These are phyloP conservation scores for Madurella fahalii DNA, from an alignment of 2,329 filamentous ascomycete species.

Conservation along the genomic window DNA sequence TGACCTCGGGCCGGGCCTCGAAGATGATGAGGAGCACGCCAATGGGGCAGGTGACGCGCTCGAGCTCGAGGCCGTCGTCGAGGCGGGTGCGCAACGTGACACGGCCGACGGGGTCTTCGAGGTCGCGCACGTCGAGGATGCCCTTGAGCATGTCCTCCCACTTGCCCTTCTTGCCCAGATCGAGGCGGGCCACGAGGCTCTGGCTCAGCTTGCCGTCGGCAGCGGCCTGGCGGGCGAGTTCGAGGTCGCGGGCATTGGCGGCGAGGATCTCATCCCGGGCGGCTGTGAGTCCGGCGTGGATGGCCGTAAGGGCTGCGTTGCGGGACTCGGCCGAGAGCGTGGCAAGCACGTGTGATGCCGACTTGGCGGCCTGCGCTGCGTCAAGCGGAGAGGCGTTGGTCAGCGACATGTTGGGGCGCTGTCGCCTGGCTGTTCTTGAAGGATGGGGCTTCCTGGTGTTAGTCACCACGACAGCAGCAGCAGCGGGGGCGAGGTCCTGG, in stretches of 20 bases:
- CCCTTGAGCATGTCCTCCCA: conserved; percentile 98
- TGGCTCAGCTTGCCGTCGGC: conserved; percentile 71
- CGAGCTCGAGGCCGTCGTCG: conserved; percentile 79
- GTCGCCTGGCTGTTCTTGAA: no score
- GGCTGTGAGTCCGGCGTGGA: conserved; percentile 70
- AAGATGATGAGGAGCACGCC: conserved; percentile 98
- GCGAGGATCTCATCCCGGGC: conserved; percentile 73
- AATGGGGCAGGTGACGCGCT: conserved; percentile 89
- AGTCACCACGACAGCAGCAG: no score
- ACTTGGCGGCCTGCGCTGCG: conserved; percentile 72
- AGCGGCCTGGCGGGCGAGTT: conserved; percentile 67
- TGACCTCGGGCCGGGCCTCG: conserved; percentile 94
- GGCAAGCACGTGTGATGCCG: conserved; percentile 77
- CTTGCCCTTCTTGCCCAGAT: conserved; percentile 82
- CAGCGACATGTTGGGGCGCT: conserved; percentile 64
- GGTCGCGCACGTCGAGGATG: conserved; percentile 77
- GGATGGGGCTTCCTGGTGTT: no score
- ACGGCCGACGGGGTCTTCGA: conserved; percentile 90
- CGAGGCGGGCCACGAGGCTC: conserved; percentile 82
- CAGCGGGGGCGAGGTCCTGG: no score
- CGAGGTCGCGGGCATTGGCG: conserved; percentile 81
- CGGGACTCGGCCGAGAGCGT: conserved; percentile 71
- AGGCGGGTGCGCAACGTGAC: conserved; percentile 78
- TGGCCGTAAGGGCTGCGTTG: conserved; percentile 78
- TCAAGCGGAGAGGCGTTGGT: conserved; percentile 78